Percentiles rank a stretch among this genome's conserved stretches.
phyloP scores from a whole-genome alignment of 805 yeast species.

The Cyberlindnera galapagoensis region DNA sequence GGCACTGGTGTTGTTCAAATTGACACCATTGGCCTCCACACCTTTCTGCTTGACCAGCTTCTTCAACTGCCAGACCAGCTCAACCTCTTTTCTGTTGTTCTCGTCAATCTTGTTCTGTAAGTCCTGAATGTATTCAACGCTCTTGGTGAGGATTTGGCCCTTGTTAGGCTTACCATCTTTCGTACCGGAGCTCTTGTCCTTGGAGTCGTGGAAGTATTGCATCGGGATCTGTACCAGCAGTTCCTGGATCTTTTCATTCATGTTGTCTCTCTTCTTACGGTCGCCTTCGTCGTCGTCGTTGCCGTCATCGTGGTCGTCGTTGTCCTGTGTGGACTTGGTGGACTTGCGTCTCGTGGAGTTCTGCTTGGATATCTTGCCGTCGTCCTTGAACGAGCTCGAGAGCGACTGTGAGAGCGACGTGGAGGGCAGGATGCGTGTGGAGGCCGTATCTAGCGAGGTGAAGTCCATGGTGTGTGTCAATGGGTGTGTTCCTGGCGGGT shows the following conservation, averaged over 20 bases:
- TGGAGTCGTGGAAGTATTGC: constrained; percentile 37
- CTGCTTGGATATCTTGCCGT: constrained; percentile 18
- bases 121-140: constrained; percentile 63
- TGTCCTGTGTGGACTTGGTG: constrained; percentile 4
- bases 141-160: constrained; percentile 71
- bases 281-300: constrained; percentile 31
- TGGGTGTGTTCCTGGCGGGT: constrained; percentile 3
- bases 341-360: constrained; percentile 19
- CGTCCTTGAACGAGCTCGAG: constrained; percentile 12
- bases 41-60: constrained; percentile 41
- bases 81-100: constrained; percentile 74
- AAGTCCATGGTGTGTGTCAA: constrained; percentile 18
- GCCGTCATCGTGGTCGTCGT: constrained; percentile 13
- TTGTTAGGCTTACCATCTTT: constrained; percentile 82
- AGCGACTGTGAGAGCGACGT: constrained; percentile 1
- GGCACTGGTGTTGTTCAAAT: constrained; percentile 65
- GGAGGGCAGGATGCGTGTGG: constrained; percentile 4
- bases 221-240: constrained; percentile 37
- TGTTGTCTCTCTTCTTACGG: constrained; percentile 47
- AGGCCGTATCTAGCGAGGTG: constrained; percentile 14
- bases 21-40: constrained; percentile 32
- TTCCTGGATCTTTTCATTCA: constrained; percentile 53
- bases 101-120: constrained; percentile 71
- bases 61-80: constrained; percentile 53
- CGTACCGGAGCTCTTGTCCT: constrained; percentile 52